These are phyloP conservation scores for Pleurotus sapidus DNA, from an alignment of 768 basidiomycete genomes.

Conservation along the genomic window DNA sequence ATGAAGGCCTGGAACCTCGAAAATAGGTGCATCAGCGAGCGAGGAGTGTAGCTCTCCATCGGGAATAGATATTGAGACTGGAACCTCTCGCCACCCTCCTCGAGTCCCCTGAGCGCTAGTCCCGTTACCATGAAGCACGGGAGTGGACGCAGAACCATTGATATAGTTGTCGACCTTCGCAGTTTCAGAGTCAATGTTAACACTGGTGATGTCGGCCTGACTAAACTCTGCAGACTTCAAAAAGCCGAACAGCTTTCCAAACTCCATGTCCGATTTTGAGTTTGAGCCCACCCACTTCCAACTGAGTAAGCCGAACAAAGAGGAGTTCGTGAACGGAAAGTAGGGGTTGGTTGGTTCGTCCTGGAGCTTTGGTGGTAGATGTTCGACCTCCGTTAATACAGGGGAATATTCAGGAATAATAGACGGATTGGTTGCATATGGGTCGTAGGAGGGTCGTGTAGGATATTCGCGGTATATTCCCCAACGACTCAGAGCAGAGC, in stretches of 20 bases:
- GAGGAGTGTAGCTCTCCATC: constrained; percentile 13
- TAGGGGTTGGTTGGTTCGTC: no score
- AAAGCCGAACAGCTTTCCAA: neutral
- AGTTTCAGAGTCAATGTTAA: neutral
- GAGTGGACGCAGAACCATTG: no score
- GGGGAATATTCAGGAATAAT: no score
- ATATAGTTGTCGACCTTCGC: neutral
- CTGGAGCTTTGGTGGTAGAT: no score
- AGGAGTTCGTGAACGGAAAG: no score
- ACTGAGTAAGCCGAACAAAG: no score
- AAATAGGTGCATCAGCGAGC: constrained; percentile 13
- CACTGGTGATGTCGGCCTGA: neutral
- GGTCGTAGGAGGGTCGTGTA: no score
- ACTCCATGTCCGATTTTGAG: neutral
- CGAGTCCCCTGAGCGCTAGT: neutral
- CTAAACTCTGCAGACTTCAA: neutral
- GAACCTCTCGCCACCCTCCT: constrained; percentile 13
- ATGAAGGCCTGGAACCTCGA: constrained; percentile 16
- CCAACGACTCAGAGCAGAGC: no score
- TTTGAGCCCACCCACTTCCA: no score
- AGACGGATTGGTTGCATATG: no score
- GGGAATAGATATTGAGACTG: constrained; percentile 25
- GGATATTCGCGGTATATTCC: no score
- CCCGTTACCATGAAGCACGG: neutral
- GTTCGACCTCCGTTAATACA: no score